phyloP scores from a whole-genome alignment of 345 rosid species.

The Aquilaria malaccensis region DNA sequence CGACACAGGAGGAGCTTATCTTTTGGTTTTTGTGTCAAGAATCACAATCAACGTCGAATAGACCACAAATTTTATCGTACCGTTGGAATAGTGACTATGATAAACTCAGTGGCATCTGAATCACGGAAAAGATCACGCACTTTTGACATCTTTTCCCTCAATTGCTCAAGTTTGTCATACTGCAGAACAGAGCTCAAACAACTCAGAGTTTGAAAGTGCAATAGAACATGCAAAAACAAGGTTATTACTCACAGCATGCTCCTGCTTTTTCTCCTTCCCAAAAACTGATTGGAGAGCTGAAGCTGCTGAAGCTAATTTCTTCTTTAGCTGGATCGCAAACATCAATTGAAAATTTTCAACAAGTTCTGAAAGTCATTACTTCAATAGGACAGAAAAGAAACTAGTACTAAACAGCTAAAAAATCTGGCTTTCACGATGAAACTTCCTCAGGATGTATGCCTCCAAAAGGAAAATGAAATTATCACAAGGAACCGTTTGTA shows the following conservation, averaged over 20 bases:
- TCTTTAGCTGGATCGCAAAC: constrained; percentile 39
- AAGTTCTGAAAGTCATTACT: neutral
- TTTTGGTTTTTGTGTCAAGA: too few relatives aligned
- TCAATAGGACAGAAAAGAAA: neutral
- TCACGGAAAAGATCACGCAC: constrained; percentile 65
- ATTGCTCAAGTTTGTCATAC: constrained; percentile 51
- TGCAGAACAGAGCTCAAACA: constrained; percentile 17
- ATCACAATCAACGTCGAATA: too few relatives aligned
- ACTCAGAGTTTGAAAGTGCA: constrained; percentile 11
- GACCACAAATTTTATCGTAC: constrained; percentile 28
- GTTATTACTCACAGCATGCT: constrained; percentile 43
- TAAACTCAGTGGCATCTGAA: constrained; percentile 51
- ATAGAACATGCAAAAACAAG: constrained; percentile 6
- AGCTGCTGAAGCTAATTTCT: constrained; percentile 69
- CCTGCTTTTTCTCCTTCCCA: constrained; percentile 42
- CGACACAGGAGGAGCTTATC: too few relatives aligned
- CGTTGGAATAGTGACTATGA: constrained; percentile 80
- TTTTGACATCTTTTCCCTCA: constrained; percentile 62
- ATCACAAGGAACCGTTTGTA: too few relatives aligned
- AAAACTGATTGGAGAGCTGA: constrained; percentile 57
- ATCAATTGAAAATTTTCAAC: neutral
- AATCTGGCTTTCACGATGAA: constrained; percentile 2
- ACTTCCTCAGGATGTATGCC: too few relatives aligned
- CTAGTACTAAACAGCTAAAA: constrained; percentile 4
- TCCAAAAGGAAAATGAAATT: too few relatives aligned